phyloP scores from a whole-genome alignment of 2,329 filamentous ascomycete species.

The Elsinoe arachidis region DNA sequence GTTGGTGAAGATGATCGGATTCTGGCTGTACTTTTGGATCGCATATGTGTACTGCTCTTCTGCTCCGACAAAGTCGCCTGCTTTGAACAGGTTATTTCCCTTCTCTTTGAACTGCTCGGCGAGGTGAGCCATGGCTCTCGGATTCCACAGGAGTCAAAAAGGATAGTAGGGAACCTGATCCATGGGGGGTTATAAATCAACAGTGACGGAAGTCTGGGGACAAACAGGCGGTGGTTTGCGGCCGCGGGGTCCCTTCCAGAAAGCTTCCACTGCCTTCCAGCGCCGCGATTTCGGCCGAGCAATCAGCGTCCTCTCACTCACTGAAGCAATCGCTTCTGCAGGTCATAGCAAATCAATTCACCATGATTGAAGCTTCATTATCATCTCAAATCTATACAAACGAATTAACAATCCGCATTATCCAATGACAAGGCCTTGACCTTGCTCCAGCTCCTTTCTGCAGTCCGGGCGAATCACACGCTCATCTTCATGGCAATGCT shows the following conservation, averaged over 20 bases:
- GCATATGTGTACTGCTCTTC: conserved; percentile 66
- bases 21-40: conserved; percentile 69
- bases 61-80: conserved; percentile 56
- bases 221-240: background rate
- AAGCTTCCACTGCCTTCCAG: conserved; percentile 8
- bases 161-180: background rate
- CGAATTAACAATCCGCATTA: background rate
- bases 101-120: conserved; percentile 42
- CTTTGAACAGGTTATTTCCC: conserved; percentile 58
- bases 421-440: too few species aligned
- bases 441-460: background rate
- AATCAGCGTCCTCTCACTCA: background rate
- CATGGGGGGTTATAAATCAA: background rate
- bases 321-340: background rate
- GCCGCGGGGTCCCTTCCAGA: background rate
- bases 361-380: too few species aligned
- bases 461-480: conserved; percentile 44
- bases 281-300: background rate
- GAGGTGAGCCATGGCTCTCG: conserved; percentile 23
- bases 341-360: background rate
- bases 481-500: conserved; percentile 98
- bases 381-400: background rate
- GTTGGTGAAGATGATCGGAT: conserved; percentile 79
- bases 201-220: conserved; percentile 8
- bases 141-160: background rate